Percentiles rank a stretch among this genome's conserved stretches.
These are phyloP conservation scores for Monosporozyma siamensis DNA, from an alignment of 805 yeast species.

Conservation along the genomic window DNA sequence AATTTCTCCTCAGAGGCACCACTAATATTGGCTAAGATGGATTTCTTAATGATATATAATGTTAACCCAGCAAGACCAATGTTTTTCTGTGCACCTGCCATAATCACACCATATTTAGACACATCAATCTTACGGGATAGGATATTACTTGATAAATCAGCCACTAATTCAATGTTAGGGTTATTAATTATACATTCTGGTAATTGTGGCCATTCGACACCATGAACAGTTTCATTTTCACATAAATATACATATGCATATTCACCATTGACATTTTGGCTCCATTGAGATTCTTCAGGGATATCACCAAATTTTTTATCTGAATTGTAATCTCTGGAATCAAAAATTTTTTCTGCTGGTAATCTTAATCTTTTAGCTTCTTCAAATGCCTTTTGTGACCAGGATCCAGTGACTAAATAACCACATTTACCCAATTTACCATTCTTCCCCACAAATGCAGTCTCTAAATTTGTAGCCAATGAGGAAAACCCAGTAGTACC, in stretches of 20 bases:
- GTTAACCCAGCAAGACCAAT: constrained; percentile 96
- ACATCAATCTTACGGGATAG: constrained; percentile 75
- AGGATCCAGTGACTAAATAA: constrained; percentile 83
- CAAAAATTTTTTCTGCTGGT: constrained; percentile 58
- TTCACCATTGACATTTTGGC: constrained; percentile 38
- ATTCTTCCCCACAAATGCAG: constrained; percentile 59
- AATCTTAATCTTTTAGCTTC: constrained; percentile 82
- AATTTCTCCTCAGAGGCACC: constrained; percentile 55
- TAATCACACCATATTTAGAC: constrained; percentile 73
- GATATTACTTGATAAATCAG: constrained; percentile 92
- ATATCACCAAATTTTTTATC: constrained; percentile 55
- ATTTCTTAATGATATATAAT: constrained; percentile 78
- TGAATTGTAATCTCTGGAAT: constrained; percentile 43
- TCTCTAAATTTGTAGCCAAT: constrained; percentile 70
- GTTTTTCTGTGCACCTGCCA: constrained; percentile 98
- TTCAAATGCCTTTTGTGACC: constrained; percentile 84
- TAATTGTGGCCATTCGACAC: constrained; percentile 63
- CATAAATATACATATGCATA: constrained; percentile 84
- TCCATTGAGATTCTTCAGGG: constrained; percentile 61
- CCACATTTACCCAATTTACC: constrained; percentile 75
- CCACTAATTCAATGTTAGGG: constrained; percentile 65
- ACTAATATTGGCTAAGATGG: constrained; percentile 46
- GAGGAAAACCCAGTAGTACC: constrained; percentile 95
- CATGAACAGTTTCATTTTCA: constrained; percentile 96
- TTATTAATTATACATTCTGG: constrained; percentile 45